A percentile compares a stretch with the other conserved stretches of the same genome.
phyloP scores from a whole-genome alignment of 129 eudicot genomes.

The Flaveria trinervia region DNA sequence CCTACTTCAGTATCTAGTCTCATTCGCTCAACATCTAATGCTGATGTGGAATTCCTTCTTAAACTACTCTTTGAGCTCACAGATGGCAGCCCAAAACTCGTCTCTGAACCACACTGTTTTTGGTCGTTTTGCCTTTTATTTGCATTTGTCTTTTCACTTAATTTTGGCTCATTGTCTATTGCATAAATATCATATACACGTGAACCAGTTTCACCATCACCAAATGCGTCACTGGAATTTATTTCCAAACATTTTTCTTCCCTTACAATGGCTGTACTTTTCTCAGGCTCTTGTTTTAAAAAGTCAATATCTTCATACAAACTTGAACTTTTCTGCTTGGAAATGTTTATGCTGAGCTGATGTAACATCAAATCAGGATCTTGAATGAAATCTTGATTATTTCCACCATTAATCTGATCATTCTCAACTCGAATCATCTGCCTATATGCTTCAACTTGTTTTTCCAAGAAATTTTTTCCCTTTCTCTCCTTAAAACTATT shows the following conservation, averaged over 20 bases:
- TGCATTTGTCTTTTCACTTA: neutral
- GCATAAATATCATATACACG: slow-evolving; percentile 68
- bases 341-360: slow-evolving; percentile 42
- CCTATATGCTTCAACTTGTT: slow-evolving; percentile 81
- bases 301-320: slow-evolving; percentile 31
- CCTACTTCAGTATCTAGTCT: slow-evolving; percentile 71
- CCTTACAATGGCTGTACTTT: slow-evolving; percentile 30
- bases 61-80: slow-evolving; percentile 30
- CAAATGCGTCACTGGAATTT: neutral
- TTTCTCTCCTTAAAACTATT: slow-evolving; percentile 75
- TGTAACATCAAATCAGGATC: slow-evolving; percentile 55
- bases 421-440: slow-evolving; percentile 37
- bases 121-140: too few species aligned
- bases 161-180: slow-evolving; percentile 39
- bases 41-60: slow-evolving; percentile 57
- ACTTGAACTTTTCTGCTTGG: slow-evolving; percentile 32
- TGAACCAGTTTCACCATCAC: slow-evolving; percentile 17
- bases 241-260: slow-evolving; percentile 36
- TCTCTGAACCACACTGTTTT: slow-evolving; percentile 27
- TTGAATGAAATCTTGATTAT: slow-evolving; percentile 37
- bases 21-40: slow-evolving; percentile 61
- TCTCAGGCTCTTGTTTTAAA: slow-evolving; percentile 38
- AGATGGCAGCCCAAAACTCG: slow-evolving; percentile 48
- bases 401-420: slow-evolving; percentile 21
- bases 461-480: slow-evolving; percentile 75